These are phyloP conservation scores for Tanacetum coccineum DNA, from an alignment of 129 eudicot species.

Conservation along the genomic window DNA sequence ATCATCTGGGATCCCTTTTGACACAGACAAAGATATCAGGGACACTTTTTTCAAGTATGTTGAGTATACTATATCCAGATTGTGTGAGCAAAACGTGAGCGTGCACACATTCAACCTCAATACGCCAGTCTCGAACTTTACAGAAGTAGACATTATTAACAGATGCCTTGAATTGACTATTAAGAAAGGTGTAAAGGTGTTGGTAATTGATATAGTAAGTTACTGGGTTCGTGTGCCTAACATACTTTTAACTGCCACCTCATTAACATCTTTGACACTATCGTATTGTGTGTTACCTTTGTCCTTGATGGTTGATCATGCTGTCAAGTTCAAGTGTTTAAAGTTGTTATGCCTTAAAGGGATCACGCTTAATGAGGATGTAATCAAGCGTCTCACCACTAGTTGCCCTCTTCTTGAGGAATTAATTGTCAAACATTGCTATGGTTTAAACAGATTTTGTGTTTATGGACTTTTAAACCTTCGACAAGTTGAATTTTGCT, in stretches of 20 bases:
- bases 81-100: too few relatives aligned
- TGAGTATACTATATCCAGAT: too few relatives aligned
- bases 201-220: background rate
- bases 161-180: background rate
- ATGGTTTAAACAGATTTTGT: background rate
- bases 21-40: too few relatives aligned
- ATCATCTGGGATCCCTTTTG: too few relatives aligned
- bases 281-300: background rate
- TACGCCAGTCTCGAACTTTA: too few relatives aligned
- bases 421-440: background rate
- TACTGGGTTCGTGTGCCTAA: background rate
- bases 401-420: slow-evolving; percentile 8
- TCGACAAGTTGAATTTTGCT: background rate
- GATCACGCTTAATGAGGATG: too few relatives aligned
- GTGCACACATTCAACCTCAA: too few relatives aligned
- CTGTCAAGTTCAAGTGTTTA: background rate
- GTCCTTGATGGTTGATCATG: background rate
- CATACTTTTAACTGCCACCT: background rate
- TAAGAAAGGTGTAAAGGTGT: background rate
- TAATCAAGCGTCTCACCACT: too few relatives aligned
- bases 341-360: background rate
- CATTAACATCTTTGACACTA: too few relatives aligned
- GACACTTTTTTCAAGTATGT: too few relatives aligned
- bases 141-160: background rate
- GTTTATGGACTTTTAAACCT: background rate